Evolutionary conservation across 768 basidiomycete genomes (phyloP).

Genomic region (Tylopilus sp.): DNA sequence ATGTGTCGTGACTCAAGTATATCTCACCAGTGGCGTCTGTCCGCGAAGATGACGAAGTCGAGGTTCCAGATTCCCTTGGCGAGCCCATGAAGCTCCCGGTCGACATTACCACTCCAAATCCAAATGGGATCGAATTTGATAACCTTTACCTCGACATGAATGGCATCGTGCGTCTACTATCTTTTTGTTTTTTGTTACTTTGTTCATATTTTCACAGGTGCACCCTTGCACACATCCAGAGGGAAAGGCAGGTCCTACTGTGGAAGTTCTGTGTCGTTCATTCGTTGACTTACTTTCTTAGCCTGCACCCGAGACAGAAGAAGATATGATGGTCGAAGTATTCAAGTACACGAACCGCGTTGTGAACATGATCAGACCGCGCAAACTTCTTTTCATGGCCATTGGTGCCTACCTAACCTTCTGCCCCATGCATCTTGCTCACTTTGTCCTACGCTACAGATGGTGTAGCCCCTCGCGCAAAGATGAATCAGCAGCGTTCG

Average conservation of each 20-base stretch:
- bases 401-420: conserved; percentile 62
- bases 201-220: conserved; percentile 46
- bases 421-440: neutral
- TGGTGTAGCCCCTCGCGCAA: conserved; percentile 95
- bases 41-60: conserved; percentile 77
- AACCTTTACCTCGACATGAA: conserved; percentile 99
- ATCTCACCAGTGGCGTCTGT: conserved; percentile 62
- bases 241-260: conserved; percentile 62
- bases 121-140: conserved; percentile 95
- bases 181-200: neutral
- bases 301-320: conserved; percentile 96
- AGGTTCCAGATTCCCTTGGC: conserved; percentile 65
- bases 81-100: conserved; percentile 68
- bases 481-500: conserved; percentile 99
- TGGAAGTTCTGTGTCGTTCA: neutral
- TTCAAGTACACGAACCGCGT: conserved; percentile 97
- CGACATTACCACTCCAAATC: conserved; percentile 78
- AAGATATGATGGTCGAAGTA: conserved; percentile 98
- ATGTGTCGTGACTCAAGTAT: neutral
- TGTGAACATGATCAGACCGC: conserved; percentile 93
- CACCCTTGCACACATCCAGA: conserved; percentile 99
- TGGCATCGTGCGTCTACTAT: conserved; percentile 68
- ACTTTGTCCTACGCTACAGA: conserved; percentile 45
- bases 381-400: conserved; percentile 96
- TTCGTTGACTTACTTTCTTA: conserved; percentile 27